phyloP scores from a whole-genome alignment of 331 rosid species.

The Pyrus hybrid region DNA sequence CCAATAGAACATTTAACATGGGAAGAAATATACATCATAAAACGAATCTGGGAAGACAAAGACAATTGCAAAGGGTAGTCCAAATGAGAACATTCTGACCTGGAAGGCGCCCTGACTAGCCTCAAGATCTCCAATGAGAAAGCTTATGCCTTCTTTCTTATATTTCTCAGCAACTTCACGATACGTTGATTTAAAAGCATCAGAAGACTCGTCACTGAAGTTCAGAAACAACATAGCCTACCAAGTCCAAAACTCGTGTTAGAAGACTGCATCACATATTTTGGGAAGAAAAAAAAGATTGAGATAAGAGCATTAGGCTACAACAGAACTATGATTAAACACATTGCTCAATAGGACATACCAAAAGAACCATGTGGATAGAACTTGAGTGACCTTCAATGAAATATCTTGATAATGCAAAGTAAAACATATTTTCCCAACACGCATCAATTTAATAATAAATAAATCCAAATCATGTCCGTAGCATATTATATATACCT shows the following conservation, averaged over 20 bases:
- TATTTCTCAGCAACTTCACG: conserved; percentile 63
- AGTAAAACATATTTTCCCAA: not conserved
- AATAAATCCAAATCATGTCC: not conserved
- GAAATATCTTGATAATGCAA: not conserved
- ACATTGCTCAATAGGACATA: not conserved
- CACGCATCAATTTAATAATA: not conserved
- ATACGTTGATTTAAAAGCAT: conserved; percentile 50
- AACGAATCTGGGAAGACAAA: not conserved
- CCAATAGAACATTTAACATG: conserved; percentile 11
- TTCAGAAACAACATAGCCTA: conserved; percentile 88
- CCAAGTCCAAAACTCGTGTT: conserved; percentile 8
- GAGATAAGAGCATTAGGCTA: not conserved
- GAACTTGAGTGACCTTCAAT: not conserved
- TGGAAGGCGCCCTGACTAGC: conserved; percentile 76
- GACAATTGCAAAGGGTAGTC: not conserved
- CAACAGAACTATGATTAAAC: not conserved
- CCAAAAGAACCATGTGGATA: not conserved
- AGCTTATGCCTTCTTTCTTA: conserved; percentile 49
- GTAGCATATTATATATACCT: conserved; percentile 34
- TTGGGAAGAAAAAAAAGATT: not conserved
- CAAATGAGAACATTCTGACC: conserved; percentile 33
- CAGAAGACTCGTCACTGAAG: conserved; percentile 47
- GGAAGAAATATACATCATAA: not conserved
- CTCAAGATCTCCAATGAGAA: conserved; percentile 73
- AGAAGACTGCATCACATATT: not conserved